Percentiles rank a stretch among this genome's conserved stretches.
Evolutionary conservation across 352 stramenopile species (phyloP).

Genomic region (Hyaloperonospora arabidopsidis): DNA sequence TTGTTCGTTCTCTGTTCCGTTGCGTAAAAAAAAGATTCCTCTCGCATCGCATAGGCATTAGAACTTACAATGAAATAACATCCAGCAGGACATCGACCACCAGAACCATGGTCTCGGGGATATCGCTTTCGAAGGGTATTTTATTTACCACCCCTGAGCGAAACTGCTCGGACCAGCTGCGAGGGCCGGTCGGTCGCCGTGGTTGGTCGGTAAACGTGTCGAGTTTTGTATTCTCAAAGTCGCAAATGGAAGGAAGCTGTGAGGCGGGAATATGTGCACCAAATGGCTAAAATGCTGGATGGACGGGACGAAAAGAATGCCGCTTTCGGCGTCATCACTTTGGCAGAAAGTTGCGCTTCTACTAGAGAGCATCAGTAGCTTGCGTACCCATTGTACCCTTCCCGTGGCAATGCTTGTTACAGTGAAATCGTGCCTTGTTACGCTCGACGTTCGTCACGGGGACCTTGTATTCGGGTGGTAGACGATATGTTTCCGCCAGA

Average conservation of each 20-base stretch:
- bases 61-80: background rate
- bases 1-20: conserved; percentile 25
- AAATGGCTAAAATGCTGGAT: background rate
- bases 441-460: background rate
- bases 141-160: background rate
- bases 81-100: background rate
- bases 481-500: background rate
- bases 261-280: background rate
- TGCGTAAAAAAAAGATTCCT: conserved; percentile 10
- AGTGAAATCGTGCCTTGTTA: conserved; percentile 3
- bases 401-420: background rate
- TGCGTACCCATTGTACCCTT: no score
- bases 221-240: conserved; percentile 17
- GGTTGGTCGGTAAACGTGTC: conserved; percentile 21
- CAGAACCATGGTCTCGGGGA: background rate
- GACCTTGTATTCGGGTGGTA: background rate
- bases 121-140: background rate
- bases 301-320: background rate
- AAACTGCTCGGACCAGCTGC: conserved; percentile 9
- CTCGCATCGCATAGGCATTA: background rate
- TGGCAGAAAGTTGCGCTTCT: no score
- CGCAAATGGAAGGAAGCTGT: conserved; percentile 3
- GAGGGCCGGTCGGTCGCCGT: conserved; percentile 20
- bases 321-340: no score
- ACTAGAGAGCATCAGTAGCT: no score